Evolutionary conservation across 495 filamentous ascomycete species (phyloP).

Genomic region (Hypoxylon lenormandii): DNA sequence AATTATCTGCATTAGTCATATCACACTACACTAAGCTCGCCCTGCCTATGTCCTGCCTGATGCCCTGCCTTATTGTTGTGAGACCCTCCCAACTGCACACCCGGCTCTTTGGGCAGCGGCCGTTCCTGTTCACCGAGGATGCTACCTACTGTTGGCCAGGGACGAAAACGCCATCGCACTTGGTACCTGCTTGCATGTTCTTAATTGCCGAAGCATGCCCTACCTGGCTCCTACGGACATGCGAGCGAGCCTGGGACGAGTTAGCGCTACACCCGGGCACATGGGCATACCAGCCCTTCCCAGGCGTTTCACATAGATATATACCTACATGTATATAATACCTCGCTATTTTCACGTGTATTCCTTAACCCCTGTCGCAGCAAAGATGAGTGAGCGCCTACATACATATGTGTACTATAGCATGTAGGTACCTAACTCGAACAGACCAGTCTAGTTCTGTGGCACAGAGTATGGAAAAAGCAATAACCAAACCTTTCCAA

Average conservation of each 20-base stretch:
- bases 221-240: slow-evolving; percentile 13
- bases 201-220: slow-evolving; percentile 10
- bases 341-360: slow-evolving; percentile 16
- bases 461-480: slow-evolving; percentile 18
- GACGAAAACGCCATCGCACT: slow-evolving; percentile 18
- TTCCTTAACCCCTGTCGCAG: background rate
- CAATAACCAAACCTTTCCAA: slow-evolving; percentile 1
- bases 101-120: slow-evolving; percentile 4
- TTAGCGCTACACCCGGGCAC: slow-evolving; percentile 21
- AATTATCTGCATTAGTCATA: slow-evolving; percentile 46
- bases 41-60: slow-evolving; percentile 18
- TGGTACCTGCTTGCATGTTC: slow-evolving; percentile 20
- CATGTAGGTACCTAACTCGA: slow-evolving; percentile 2
- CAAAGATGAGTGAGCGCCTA: background rate
- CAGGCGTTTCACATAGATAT: slow-evolving; percentile 17
- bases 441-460: slow-evolving; percentile 5
- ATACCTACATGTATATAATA: slow-evolving; percentile 21
- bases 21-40: slow-evolving; percentile 27
- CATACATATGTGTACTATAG: background rate
- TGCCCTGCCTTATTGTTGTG: slow-evolving; percentile 22
- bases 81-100: slow-evolving; percentile 21
- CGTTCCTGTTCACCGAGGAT: slow-evolving; percentile 26
- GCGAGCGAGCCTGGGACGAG: slow-evolving; percentile 6
- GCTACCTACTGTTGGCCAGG: slow-evolving; percentile 6
- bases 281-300: slow-evolving; percentile 1